Evolutionary conservation across 2,329 filamentous ascomycete species (phyloP).

Genomic region (Stagonosporopsis chrysanthemi): DNA sequence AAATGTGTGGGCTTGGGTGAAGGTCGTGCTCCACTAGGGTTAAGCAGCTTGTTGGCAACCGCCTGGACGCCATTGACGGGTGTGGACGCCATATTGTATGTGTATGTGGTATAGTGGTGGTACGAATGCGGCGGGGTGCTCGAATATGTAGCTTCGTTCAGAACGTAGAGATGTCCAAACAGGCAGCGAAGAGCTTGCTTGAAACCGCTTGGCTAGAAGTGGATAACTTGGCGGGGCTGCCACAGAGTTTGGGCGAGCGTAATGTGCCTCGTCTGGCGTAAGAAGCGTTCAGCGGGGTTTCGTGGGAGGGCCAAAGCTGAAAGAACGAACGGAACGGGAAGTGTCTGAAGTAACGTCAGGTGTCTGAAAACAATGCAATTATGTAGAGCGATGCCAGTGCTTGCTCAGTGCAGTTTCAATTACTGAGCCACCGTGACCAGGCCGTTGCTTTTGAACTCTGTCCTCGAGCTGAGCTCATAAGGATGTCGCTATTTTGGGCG

Average conservation of each 20-base stretch:
- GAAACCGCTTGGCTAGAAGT: slow-evolving; percentile 20
- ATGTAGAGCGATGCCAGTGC: background rate
- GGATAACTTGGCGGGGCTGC: slow-evolving; percentile 19
- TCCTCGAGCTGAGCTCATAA: slow-evolving; percentile 7
- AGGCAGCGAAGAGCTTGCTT: slow-evolving; percentile 16
- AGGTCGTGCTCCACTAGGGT: slow-evolving; percentile 68
- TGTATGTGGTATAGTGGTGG: slow-evolving; percentile 9
- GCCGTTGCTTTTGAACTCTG: slow-evolving; percentile 10
- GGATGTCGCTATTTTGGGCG: slow-evolving; percentile 26
- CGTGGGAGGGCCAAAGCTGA: slow-evolving; percentile 16
- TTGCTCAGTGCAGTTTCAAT: slow-evolving; percentile 5
- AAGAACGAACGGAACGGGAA: slow-evolving; percentile 13
- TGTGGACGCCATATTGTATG: slow-evolving; percentile 41
- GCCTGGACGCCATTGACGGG: slow-evolving; percentile 39
- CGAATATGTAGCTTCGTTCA: slow-evolving; percentile 12
- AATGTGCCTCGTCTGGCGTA: slow-evolving; percentile 12
- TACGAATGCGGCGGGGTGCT: background rate
- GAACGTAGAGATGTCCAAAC: background rate
- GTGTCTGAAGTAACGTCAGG: slow-evolving; percentile 18
- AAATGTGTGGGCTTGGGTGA: slow-evolving; percentile 91
- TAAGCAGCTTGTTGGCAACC: slow-evolving; percentile 62
- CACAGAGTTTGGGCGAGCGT: slow-evolving; percentile 19
- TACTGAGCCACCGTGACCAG: background rate
- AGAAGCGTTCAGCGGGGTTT: slow-evolving; percentile 19
- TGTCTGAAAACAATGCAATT: background rate